phyloP scores from a whole-genome alignment of 352 stramenopile genomes.

The Sclerospora graminicola region DNA sequence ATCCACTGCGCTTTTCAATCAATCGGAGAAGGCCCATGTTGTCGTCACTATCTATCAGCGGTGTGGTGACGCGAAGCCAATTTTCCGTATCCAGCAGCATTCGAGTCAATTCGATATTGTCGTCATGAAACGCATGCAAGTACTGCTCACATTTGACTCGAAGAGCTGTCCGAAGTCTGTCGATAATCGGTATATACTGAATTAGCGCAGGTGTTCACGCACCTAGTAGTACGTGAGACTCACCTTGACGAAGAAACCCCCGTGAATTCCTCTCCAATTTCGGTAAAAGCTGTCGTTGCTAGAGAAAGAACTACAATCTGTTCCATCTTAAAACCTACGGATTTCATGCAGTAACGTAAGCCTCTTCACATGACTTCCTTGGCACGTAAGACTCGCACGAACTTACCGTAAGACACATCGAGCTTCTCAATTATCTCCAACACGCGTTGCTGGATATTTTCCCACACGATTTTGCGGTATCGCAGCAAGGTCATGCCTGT shows the following conservation, averaged over 20 bases:
- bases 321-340: slow-evolving; percentile 75
- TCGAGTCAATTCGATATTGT: slow-evolving; percentile 70
- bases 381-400: background rate
- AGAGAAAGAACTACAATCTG: slow-evolving; percentile 79
- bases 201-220: background rate
- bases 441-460: slow-evolving; percentile 76
- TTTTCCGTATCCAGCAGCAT: slow-evolving; percentile 84
- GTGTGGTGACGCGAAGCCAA: slow-evolving; percentile 59
- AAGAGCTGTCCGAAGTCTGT: slow-evolving; percentile 54
- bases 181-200: slow-evolving; percentile 1
- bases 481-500: slow-evolving; percentile 69
- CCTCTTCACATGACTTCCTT: background rate
- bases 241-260: slow-evolving; percentile 58
- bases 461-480: slow-evolving; percentile 81
- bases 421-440: slow-evolving; percentile 62
- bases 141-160: slow-evolving; percentile 77
- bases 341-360: slow-evolving; percentile 6
- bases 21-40: slow-evolving; percentile 40
- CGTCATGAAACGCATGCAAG: slow-evolving; percentile 64
- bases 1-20: slow-evolving; percentile 74
- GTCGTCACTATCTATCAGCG: slow-evolving; percentile 34
- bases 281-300: slow-evolving; percentile 59
- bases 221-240: slow-evolving; percentile 6
- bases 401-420: slow-evolving; percentile 56
- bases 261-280: slow-evolving; percentile 83